A percentile compares a stretch with the other conserved stretches of the same genome.
phyloP scores from a whole-genome alignment of 768 basidiomycete species.

The Macrolepiota albuminosa region DNA sequence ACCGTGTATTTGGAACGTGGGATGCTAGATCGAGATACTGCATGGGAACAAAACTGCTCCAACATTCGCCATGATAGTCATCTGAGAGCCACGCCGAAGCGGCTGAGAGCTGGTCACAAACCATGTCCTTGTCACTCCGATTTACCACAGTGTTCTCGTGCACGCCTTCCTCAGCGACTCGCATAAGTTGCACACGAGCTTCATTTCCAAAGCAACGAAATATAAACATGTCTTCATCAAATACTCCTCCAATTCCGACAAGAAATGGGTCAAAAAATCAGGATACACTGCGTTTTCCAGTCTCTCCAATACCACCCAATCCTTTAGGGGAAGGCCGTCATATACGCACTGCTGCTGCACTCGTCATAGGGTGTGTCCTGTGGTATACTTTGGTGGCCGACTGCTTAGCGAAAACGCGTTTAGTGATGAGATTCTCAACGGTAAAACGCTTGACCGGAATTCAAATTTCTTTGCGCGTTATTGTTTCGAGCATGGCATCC shows the following conservation, averaged over 20 bases:
- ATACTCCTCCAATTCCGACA: not conserved
- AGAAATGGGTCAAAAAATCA: not conserved
- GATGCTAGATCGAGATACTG: not conserved
- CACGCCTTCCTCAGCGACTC: conserved; percentile 2
- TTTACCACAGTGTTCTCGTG: conserved; percentile 2
- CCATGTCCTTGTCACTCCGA: conserved; percentile 12
- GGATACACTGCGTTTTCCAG: conserved; percentile 30
- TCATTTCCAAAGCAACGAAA: conserved; percentile 3
- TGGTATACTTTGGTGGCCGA: not conserved
- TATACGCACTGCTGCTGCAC: conserved; percentile 70
- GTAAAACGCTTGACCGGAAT: conserved; percentile 82
- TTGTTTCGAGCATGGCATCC: conserved; percentile 84
- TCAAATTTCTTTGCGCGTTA: conserved; percentile 84
- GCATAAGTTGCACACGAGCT: conserved; percentile 8
- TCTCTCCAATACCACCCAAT: conserved; percentile 58
- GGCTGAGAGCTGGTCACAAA: not conserved
- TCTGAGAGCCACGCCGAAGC: conserved; percentile 1
- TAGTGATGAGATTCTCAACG: conserved; percentile 91
- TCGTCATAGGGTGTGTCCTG: conserved; percentile 65
- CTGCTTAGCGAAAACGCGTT: not conserved
- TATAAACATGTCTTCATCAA: conserved; percentile 12
- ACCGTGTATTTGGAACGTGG: not conserved
- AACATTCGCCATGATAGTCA: conserved; percentile 1
- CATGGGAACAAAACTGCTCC: not conserved
- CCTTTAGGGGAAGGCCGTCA: conserved; percentile 64